A percentile compares a stretch with the other conserved stretches of the same genome.
Evolutionary conservation across 805 yeast species (phyloP).

Genomic region (Starmera amethionina): DNA sequence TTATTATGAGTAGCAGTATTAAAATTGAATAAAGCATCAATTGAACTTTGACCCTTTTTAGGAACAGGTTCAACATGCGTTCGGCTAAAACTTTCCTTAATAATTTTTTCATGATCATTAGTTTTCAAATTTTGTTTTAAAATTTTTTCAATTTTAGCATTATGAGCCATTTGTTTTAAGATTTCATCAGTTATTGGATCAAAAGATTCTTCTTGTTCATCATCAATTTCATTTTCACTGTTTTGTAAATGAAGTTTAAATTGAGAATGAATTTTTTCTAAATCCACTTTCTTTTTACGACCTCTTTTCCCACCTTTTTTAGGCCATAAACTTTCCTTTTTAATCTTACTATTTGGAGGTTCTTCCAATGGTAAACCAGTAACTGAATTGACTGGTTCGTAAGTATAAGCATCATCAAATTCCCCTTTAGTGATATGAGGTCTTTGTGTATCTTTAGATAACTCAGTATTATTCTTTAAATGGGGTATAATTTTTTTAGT

Average conservation of each 20-base stretch:
- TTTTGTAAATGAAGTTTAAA: too few species aligned
- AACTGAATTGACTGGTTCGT: slow-evolving; percentile 45
- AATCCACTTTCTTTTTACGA: slow-evolving; percentile 11
- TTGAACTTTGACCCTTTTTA: slow-evolving; percentile 3
- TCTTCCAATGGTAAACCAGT: slow-evolving; percentile 69
- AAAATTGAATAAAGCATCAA: background rate
- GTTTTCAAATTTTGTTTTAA: slow-evolving; percentile 21
- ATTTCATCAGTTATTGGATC: slow-evolving; percentile 1
- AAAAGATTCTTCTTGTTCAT: slow-evolving; percentile 4
- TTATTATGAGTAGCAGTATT: too few species aligned
- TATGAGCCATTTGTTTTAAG: slow-evolving; percentile 1
- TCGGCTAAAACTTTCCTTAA: slow-evolving; percentile 18
- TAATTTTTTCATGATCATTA: slow-evolving; percentile 22
- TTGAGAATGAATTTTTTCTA: too few species aligned
- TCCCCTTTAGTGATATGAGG: background rate
- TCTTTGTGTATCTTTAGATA: too few species aligned
- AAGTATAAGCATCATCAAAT: slow-evolving; percentile 45
- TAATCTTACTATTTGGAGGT: slow-evolving; percentile 52
- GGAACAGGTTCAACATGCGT: slow-evolving; percentile 4
- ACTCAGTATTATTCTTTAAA: too few species aligned
- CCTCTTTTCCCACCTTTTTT: slow-evolving; percentile 10
- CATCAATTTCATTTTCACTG: background rate
- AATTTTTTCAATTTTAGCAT: slow-evolving; percentile 1
- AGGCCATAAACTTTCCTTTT: slow-evolving; percentile 48
- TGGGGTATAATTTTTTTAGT: too few species aligned